Conservation (phyloP, 306 rosid species). For the Senna siamea region DNA sequence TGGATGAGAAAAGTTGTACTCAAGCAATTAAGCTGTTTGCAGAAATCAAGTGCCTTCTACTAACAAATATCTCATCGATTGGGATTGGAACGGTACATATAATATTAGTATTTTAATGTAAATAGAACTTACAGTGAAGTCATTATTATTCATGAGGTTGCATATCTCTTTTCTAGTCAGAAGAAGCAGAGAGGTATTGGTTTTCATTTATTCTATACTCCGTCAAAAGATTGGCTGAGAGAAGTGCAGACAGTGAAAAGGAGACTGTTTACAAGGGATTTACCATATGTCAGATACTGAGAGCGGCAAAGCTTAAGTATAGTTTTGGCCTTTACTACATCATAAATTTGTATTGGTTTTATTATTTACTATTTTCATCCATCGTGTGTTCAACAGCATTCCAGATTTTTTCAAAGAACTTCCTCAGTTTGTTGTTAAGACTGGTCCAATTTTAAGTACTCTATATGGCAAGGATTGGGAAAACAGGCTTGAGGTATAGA, state of each 20-base stretch:
- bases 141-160: conserved; percentile 26
- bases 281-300: conserved; percentile 74
- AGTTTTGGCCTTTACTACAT: conserved; percentile 32
- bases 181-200: conserved; percentile 89
- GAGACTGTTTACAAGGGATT: conserved; percentile 53
- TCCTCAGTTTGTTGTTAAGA: conserved; percentile 88
- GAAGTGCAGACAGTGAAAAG: conserved; percentile 43
- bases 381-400: conserved; percentile 56
- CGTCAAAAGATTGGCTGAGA: conserved; percentile 63
- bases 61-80: conserved; percentile 58
- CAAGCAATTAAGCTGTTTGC: conserved; percentile 66
- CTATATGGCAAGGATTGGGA: conserved; percentile 89
- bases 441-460: conserved; percentile 71
- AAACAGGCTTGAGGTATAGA: conserved; percentile 78
- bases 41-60: conserved; percentile 65
- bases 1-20: conserved; percentile 56
- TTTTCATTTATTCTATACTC: conserved; percentile 78
- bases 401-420: conserved; percentile 88
- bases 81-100: conserved; percentile 73
- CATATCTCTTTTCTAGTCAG: conserved; percentile 57
- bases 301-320: conserved; percentile 82
- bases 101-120: neutral
- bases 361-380: conserved; percentile 29
- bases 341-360: conserved; percentile 21
- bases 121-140: conserved; percentile 9